These are phyloP conservation scores for Aegilops umbellulata DNA, from an alignment of 176 grass and related monocot genomes.

Conservation along the genomic window DNA sequence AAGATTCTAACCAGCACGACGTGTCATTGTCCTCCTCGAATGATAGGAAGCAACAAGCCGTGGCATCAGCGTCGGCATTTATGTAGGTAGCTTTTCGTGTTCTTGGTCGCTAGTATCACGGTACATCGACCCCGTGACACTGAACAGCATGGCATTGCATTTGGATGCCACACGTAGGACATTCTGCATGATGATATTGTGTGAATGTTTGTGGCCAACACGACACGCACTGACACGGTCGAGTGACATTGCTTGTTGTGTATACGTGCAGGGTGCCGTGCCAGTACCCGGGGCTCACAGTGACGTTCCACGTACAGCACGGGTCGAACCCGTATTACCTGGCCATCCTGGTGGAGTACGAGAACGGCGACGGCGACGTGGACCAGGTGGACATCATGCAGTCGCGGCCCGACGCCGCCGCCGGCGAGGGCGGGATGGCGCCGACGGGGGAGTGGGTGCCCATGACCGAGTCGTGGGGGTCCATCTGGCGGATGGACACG, in stretches of 20 bases:
- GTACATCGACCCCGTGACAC: background rate
- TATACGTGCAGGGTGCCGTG: constrained; percentile 31
- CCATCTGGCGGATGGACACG: constrained; percentile 62
- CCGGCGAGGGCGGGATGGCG: background rate
- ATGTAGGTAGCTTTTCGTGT: background rate
- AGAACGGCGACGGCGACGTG: constrained; percentile 63
- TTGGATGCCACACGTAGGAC: background rate
- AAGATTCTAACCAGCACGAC: background rate
- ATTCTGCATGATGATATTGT: background rate
- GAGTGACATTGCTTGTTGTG: background rate
- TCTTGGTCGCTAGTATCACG: background rate
- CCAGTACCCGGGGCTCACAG: constrained; percentile 29
- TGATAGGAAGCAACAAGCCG: background rate
- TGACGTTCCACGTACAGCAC: constrained; percentile 63
- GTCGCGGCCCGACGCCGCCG: constrained; percentile 15
- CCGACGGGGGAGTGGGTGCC: constrained; percentile 41
- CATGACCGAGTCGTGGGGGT: constrained; percentile 58
- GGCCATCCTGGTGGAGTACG: constrained; percentile 57
- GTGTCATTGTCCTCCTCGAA: background rate
- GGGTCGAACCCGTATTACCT: constrained; percentile 72
- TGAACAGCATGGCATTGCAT: background rate
- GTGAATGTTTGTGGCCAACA: too few species aligned
- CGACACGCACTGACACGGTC: background rate
- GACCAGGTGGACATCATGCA: constrained; percentile 60
- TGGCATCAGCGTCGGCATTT: background rate